A percentile compares a stretch with the other conserved stretches of the same genome.
Conservation (phyloP, 1,284 basidiomycete genomes). For the Puccinia triticina region DNA sequence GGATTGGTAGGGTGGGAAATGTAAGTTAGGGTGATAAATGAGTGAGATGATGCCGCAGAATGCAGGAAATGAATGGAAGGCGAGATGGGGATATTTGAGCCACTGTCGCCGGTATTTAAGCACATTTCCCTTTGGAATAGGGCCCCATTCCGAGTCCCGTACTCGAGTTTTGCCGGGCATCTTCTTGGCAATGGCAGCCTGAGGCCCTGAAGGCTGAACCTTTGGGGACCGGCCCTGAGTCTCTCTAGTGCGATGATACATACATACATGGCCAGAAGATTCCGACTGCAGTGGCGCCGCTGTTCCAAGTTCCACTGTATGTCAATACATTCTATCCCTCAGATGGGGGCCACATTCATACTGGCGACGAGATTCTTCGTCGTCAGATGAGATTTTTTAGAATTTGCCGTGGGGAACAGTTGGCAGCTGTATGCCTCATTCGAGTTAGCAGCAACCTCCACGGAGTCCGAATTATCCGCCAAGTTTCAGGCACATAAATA, state of each 20-base stretch:
- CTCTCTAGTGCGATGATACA: constrained; percentile 15
- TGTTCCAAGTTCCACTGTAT: constrained; percentile 1
- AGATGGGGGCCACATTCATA: not conserved
- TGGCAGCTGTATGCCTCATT: no score
- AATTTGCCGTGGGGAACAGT: not conserved
- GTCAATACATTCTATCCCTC: not conserved
- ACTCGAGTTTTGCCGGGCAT: no score
- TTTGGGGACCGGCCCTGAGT: constrained; percentile 11
- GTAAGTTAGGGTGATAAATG: not conserved
- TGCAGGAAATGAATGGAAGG: not conserved
- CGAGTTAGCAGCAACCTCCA: no score
- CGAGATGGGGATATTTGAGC: not conserved
- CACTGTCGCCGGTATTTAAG: not conserved
- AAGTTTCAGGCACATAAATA: no score
- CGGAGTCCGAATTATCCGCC: no score
- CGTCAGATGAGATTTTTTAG: not conserved
- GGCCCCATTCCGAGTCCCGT: no score
- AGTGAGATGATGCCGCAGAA: constrained; percentile 1
- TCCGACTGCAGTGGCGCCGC: constrained; percentile 2
- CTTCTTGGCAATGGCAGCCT: no score
- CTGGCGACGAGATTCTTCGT: constrained; percentile 20
- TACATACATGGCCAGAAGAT: not conserved
- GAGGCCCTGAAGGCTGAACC: no score
- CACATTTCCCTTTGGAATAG: not conserved
- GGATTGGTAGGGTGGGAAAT: not conserved